Evolutionary conservation across 2,329 filamentous ascomycete species (phyloP).

Genomic region (Chaetothyriales sp.): DNA sequence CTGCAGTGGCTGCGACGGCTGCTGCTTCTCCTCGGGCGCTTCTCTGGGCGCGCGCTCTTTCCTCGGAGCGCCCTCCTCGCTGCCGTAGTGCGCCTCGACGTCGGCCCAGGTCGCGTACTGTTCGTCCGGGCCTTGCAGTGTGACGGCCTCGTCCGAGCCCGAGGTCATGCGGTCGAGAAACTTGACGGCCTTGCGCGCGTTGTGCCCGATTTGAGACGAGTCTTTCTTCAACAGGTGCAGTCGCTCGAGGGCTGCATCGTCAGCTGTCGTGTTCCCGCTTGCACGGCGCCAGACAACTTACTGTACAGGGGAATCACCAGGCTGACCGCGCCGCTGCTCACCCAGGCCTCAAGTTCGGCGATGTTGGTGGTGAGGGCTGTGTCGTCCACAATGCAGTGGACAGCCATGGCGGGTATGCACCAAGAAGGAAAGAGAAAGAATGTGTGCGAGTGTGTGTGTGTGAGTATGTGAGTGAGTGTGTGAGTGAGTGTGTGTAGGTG

Average conservation of each 20-base stretch:
- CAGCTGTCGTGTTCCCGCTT: conserved; percentile 4
- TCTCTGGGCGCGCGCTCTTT: conserved; percentile 24
- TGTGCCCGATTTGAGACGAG: conserved; percentile 34
- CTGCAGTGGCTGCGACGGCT: neutral
- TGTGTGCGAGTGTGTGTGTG: neutral
- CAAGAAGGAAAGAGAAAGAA: neutral
- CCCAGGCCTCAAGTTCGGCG: conserved; percentile 40
- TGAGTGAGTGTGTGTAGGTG: neutral
- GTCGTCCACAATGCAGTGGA: conserved; percentile 41
- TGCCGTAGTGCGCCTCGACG: conserved; percentile 28
- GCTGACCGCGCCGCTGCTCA: conserved; percentile 35
- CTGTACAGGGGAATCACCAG: conserved; percentile 40
- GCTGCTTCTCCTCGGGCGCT: conserved; percentile 5
- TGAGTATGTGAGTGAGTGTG: neutral
- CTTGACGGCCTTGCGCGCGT: conserved; percentile 38
- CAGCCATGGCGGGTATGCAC: conserved; percentile 24
- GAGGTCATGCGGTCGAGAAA: conserved; percentile 39
- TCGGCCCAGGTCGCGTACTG: conserved; percentile 35
- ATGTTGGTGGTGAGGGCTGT: conserved; percentile 39
- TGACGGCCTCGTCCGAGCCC: conserved; percentile 30
- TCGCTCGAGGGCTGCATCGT: conserved; percentile 30
- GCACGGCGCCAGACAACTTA: conserved; percentile 18
- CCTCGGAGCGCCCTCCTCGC: neutral
- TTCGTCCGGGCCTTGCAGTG: conserved; percentile 37
- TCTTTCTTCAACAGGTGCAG: conserved; percentile 33